Evolutionary conservation across 2,329 filamentous ascomycete genomes (phyloP).

Genomic region (Claviceps cyperi): DNA sequence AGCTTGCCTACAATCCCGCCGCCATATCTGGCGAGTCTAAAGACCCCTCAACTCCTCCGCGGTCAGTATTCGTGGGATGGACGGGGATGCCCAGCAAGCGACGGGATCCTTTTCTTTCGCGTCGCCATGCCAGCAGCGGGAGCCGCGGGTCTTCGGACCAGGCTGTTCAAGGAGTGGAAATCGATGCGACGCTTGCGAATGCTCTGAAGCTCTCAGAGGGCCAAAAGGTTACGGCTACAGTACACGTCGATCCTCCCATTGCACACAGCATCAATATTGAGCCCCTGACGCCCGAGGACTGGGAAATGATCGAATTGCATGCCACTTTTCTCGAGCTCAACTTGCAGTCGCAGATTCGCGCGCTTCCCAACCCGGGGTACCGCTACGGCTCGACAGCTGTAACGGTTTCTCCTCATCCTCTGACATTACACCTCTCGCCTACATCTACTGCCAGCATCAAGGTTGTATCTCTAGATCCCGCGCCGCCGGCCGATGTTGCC

Average conservation of each 20-base stretch:
- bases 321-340: conserved; percentile 92
- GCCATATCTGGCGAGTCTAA: conserved; percentile 24
- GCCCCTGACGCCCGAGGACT: conserved; percentile 85
- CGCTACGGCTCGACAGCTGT: conserved; percentile 34
- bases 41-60: conserved; percentile 34
- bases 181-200: conserved; percentile 72
- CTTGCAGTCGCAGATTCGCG: conserved; percentile 81
- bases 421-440: conserved; percentile 86
- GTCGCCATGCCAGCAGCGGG: conserved; percentile 55
- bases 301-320: conserved; percentile 97
- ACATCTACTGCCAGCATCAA: conserved; percentile 90
- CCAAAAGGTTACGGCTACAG: conserved; percentile 54
- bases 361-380: conserved; percentile 73
- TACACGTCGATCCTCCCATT: conserved; percentile 82
- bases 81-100: conserved; percentile 95
- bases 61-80: conserved; percentile 83
- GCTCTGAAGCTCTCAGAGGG: conserved; percentile 67
- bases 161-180: conserved; percentile 64
- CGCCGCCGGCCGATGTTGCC: conserved; percentile 48
- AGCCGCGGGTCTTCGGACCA: conserved; percentile 52
- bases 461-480: conserved; percentile 68
- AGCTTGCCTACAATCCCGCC: conserved; percentile 55
- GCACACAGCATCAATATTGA: conserved; percentile 96
- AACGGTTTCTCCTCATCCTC: conserved; percentile 50
- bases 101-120: conserved; percentile 56